Percentiles rank a stretch among this genome's conserved stretches.
Evolutionary conservation across 2,329 filamentous ascomycete species (phyloP).

Genomic region (Ophiostoma quercus): DNA sequence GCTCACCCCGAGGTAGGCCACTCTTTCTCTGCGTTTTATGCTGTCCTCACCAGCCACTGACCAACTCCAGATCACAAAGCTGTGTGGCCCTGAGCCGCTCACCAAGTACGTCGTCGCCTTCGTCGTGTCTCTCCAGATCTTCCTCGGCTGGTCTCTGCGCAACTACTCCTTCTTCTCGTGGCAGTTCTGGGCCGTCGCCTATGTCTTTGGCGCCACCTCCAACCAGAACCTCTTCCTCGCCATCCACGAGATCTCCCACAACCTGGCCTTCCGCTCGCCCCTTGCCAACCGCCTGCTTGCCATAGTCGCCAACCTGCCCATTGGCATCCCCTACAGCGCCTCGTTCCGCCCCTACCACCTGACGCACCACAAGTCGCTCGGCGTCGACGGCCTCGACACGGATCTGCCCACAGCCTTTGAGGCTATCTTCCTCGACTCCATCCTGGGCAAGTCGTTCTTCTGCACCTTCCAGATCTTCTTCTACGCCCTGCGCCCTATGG

Average conservation of each 20-base stretch:
- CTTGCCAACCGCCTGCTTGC: slow-evolving; percentile 79
- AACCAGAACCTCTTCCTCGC: slow-evolving; percentile 99
- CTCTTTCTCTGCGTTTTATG: slow-evolving; percentile 24
- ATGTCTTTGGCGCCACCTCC: slow-evolving; percentile 85
- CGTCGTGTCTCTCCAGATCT: slow-evolving; percentile 77
- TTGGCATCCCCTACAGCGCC: slow-evolving; percentile 91
- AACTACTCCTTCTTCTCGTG: slow-evolving; percentile 75
- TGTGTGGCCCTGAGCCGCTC: slow-evolving; percentile 91
- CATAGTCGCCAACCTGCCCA: slow-evolving; percentile 91
- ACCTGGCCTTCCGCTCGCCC: slow-evolving; percentile 81
- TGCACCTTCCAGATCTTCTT: slow-evolving; percentile 99
- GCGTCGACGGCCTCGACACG: slow-evolving; percentile 91
- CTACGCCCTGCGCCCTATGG: slow-evolving; percentile 94
- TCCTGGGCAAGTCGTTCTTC: slow-evolving; percentile 97
- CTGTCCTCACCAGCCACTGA: not conserved
- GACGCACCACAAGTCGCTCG: slow-evolving; percentile 97
- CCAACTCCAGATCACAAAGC: slow-evolving; percentile 71
- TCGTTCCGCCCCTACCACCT: slow-evolving; percentile 92
- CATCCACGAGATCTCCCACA: slow-evolving; percentile 98
- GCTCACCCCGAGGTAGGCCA: slow-evolving; percentile 78
- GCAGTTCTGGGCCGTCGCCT: slow-evolving; percentile 80
- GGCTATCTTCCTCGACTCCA: slow-evolving; percentile 86
- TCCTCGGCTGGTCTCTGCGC: slow-evolving; percentile 70
- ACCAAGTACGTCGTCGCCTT: slow-evolving; percentile 87
- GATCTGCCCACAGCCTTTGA: slow-evolving; percentile 90